Evolutionary conservation across 208 protist species (phyloP).

Genomic region (Trypanosoma melophagium): DNA sequence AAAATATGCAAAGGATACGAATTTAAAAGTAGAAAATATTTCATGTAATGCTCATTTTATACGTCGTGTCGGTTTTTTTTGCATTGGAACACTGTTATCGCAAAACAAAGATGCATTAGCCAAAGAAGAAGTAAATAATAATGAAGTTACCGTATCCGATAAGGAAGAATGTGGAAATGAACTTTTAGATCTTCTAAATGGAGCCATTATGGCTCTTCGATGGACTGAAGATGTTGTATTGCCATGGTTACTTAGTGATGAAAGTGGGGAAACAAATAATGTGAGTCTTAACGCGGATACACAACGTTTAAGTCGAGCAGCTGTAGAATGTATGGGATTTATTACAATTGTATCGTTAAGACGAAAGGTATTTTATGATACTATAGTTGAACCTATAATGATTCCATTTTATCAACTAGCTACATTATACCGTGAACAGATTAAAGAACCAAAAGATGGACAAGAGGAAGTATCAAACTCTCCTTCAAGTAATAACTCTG

Average conservation of each 20-base stretch:
- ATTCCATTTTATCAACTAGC: conserved; percentile 17
- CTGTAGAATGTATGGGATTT: conserved; percentile 24
- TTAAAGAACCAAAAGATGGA: conserved; percentile 12
- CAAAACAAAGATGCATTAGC: conserved; percentile 11
- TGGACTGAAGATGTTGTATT: conserved; percentile 23
- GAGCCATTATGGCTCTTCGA: conserved; percentile 6
- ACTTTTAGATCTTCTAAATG: conserved; percentile 7
- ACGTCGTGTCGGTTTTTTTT: conserved; percentile 27
- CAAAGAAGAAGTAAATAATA: neutral
- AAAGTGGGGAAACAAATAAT: neutral
- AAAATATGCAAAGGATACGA: conserved; percentile 1
- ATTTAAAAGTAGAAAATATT: neutral
- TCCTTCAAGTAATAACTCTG: neutral
- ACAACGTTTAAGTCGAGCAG: conserved; percentile 22
- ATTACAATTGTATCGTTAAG: conserved; percentile 14
- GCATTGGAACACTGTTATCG: conserved; percentile 16
- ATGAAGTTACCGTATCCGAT: neutral
- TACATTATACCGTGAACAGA: conserved; percentile 9
- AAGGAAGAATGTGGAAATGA: conserved; percentile 5
- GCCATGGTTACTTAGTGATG: conserved; percentile 25
- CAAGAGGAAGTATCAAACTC: neutral
- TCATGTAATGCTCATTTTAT: conserved; percentile 1
- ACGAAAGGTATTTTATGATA: conserved; percentile 2
- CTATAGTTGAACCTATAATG: neutral
- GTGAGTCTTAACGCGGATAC: neutral